Conservation (phyloP, 2,329 filamentous ascomycete genomes). For the Alternaria sp. region DNA sequence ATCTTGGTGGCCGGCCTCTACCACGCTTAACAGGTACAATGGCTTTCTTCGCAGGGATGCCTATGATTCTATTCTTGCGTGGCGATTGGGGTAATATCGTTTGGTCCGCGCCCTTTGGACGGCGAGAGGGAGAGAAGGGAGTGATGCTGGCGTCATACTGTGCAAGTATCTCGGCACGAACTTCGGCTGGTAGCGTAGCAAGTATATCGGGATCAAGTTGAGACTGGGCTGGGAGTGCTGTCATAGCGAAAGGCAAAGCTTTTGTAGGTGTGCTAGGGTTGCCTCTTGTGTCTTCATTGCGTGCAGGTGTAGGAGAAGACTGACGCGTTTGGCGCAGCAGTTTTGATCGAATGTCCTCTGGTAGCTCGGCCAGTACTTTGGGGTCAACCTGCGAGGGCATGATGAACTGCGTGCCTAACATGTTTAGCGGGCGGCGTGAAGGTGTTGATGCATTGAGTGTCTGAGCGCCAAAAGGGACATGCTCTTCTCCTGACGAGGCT, state of each 20-base stretch:
- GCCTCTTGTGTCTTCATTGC: neutral
- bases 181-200: constrained; percentile 79
- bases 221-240: constrained; percentile 66
- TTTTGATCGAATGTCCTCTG: constrained; percentile 78
- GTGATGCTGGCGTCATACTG: constrained; percentile 61
- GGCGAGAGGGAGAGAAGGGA: constrained; percentile 36
- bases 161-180: constrained; percentile 81
- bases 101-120: constrained; percentile 45
- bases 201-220: constrained; percentile 88
- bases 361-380: constrained; percentile 81
- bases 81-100: constrained; percentile 48
- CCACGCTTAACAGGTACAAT: constrained; percentile 70
- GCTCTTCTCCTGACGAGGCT: constrained; percentile 28
- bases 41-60: constrained; percentile 58
- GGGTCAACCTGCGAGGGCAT: constrained; percentile 84
- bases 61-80: constrained; percentile 61
- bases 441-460: constrained; percentile 53
- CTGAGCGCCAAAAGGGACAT: constrained; percentile 47
- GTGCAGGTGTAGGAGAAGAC: constrained; percentile 35
- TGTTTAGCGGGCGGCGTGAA: constrained; percentile 74
- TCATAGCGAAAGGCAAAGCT: constrained; percentile 32
- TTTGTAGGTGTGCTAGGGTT: constrained; percentile 24
- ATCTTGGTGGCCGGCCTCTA: constrained; percentile 55
- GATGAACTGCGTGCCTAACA: constrained; percentile 88
- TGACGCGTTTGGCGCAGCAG: constrained; percentile 58